Evolutionary conservation across 495 filamentous ascomycete species (phyloP), one percentile per base, ranked within the genome.

Genomic region (Xylaria intraflava): DNA sequence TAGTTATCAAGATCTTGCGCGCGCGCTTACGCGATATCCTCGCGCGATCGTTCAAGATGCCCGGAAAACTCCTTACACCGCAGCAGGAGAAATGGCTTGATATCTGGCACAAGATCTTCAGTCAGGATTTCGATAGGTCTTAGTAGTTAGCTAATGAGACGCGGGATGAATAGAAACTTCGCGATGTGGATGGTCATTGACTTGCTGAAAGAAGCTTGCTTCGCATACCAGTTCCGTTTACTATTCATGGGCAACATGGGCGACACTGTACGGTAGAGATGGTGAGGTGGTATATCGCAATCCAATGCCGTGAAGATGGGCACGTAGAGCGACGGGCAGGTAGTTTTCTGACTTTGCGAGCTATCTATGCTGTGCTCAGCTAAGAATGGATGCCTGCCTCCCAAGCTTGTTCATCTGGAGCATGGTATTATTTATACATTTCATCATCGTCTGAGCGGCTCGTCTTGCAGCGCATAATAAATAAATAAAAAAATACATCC

Each of bases 1-100:
- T 96, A 8, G 90, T 84, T 0, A 69, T 96, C 59, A 96, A 95
- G 65, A 77, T 79, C 6, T 71, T 98, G 39, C 81, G 89, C 17
- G 65, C 68, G 2, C 75, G 81, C 12, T 72, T 95, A 1, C 78
- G 81, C 48, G 87, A 90, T 49, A 78, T 92, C 26, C 72, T 90
- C n/a, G 78, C 81, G 3, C 70, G 80, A 14, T 76, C 80, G 22
- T 88, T 92, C 73, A 83, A 81, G 55, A 78, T 70, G 50, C 88
- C 90, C 0, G 86, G 88, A n/a, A 83, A 80, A 45, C 62, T 91
- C 17, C 81, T 79, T 2, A 79, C 81, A 30, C 75, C 80, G 39
- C 82, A 87, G 59, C 80, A 84, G 52, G 80, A 84, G 64, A 70
- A 70, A 60, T 93, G 89, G 88, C 69, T 94, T 44, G 85, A 87